phyloP scores from a whole-genome alignment of 2,329 filamentous ascomycete genomes.

The Penicillium corylophilum region DNA sequence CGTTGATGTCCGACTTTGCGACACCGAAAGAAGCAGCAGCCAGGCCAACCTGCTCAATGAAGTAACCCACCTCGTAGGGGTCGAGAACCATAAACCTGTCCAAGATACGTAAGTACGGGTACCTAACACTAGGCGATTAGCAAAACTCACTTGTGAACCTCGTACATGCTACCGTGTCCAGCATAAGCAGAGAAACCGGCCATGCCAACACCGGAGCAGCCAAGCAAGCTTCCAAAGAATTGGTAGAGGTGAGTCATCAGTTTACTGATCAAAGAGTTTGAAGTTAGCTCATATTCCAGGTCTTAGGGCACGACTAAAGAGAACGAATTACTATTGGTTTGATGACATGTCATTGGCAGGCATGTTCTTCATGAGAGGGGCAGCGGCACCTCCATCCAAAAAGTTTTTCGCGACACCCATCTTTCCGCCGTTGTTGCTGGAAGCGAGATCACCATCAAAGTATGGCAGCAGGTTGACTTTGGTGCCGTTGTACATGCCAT shows the following conservation, averaged over 20 bases:
- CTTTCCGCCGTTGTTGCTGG: conserved; percentile 53
- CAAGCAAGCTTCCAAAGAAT: conserved; percentile 60
- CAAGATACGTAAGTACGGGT: not conserved
- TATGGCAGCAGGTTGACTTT: conserved; percentile 60
- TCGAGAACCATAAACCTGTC: conserved; percentile 57
- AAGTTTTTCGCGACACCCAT: conserved; percentile 57
- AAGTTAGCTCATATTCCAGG: not conserved
- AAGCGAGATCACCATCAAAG: conserved; percentile 57
- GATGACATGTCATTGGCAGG: conserved; percentile 52
- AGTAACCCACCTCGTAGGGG: conserved; percentile 55
- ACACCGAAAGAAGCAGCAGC: conserved; percentile 61
- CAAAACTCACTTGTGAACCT: conserved; percentile 29
- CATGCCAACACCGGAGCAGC: conserved; percentile 54
- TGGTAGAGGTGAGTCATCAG: conserved; percentile 63
- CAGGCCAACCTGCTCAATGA: conserved; percentile 59
- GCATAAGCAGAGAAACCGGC: conserved; percentile 52
- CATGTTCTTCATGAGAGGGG: conserved; percentile 56
- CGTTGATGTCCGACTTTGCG: conserved; percentile 51
- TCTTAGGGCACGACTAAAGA: not conserved
- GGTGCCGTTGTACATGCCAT: conserved; percentile 50
- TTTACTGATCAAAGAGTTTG: conserved; percentile 38
- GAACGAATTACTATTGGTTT: conserved; percentile 55
- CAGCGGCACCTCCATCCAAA: conserved; percentile 59
- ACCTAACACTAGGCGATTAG: not conserved
- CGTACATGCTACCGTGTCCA: conserved; percentile 25